phyloP scores from a whole-genome alignment of 2,329 filamentous ascomycete species.

The Pseudocercospora fuligena region DNA sequence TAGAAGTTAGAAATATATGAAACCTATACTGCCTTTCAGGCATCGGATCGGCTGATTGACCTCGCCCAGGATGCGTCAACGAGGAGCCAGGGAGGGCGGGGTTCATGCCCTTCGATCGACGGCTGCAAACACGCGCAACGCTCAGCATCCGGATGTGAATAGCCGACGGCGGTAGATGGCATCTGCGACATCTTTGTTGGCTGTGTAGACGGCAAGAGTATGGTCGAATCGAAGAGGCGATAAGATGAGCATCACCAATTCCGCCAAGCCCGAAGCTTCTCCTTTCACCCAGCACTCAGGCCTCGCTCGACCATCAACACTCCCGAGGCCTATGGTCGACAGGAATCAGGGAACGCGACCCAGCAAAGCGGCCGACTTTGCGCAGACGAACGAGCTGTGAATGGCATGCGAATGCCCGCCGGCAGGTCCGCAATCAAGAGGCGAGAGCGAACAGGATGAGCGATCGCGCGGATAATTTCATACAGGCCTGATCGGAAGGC shows the following conservation, averaged over 20 bases:
- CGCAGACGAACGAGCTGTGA: background rate
- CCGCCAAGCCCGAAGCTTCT: background rate
- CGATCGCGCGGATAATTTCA: too few relatives aligned
- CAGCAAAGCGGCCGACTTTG: background rate
- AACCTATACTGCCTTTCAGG: background rate
- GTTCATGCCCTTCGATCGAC: background rate
- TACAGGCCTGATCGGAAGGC: too few relatives aligned
- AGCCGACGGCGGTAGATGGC: background rate
- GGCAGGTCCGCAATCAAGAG: background rate
- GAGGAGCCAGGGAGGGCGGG: background rate
- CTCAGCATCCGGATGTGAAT: background rate
- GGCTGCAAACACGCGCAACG: background rate
- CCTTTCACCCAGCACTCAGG: background rate
- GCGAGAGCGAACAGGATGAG: too few relatives aligned
- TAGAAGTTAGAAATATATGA: background rate
- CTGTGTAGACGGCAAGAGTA: background rate
- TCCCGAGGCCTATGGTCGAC: too few relatives aligned
- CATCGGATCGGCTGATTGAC: background rate
- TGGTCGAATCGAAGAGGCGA: background rate
- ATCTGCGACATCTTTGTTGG: background rate
- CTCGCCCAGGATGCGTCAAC: background rate
- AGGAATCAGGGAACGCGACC: too few relatives aligned
- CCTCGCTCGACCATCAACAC: too few relatives aligned
- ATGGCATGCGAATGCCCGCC: background rate
- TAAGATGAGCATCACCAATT: background rate